Base-by-base conservation (phyloP, 2,329 filamentous ascomycete genomes). In the Cordyceps farinosa region DNA sequence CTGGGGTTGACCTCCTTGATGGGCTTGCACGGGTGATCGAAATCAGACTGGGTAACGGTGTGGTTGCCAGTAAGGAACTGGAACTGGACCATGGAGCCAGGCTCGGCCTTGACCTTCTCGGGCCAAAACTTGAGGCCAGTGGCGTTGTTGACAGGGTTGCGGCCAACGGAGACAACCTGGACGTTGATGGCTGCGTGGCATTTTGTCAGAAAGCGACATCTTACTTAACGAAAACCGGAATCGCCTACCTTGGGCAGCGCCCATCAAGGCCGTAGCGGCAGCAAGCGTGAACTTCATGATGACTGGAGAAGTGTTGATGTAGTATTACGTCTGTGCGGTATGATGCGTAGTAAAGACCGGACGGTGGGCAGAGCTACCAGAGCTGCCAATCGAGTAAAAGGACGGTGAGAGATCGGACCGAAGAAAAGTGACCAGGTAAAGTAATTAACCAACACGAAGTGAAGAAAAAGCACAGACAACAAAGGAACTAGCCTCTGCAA, bases 1-100 rank as follows among this genome's bases (percentile, higher is more conserved):
- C 83, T 82, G 64, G 77, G 78, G 77, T 81, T 79, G 74, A 79
- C 74, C 62, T 79, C 76, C 66, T 73, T 70, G 68, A 90, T 84
- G 57, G 89, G 88, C 34, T 82, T 73, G 77, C 90, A 92, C 13
- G 89, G 89, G 62, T 82, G 76, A 69, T 89, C 87, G 70, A 93
- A 94, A 70, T 82, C 86, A 53, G 90, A 91, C 79, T 92, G 89
- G 17, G 87, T 90, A 64, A 92, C 86, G 57, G 90, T 92, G 82
- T 94, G 90, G 80, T 93, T 93, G 69, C 82, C 82, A 9, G 79
- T 79, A 66, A 80, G 78, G 78, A 89, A 89, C 74, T 88, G 85
- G 80, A 89, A 89, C 76, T 88, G 84, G 13, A 89, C 80, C 77
- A 86, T 82, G 69, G 83, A 80, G 67, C 90, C 90, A 2, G 80